Base-by-base conservation (phyloP, 169 alveolate species). In the Cryptosporidium xiaoi region DNA sequence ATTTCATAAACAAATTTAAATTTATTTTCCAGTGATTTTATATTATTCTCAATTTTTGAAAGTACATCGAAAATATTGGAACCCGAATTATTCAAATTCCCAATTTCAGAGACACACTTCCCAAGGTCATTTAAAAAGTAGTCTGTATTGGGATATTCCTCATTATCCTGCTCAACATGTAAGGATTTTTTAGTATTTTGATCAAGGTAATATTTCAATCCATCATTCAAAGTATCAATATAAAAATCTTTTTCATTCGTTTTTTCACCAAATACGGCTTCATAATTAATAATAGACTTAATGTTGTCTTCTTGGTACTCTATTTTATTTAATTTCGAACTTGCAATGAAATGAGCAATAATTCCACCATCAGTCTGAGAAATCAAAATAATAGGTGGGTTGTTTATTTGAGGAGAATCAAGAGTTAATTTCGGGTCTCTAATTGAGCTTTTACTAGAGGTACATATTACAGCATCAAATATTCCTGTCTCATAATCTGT, bases 401-500 rank as follows among this genome's bases (percentile, higher is more conserved):
- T 51, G 12, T 2, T 20, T n/a, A 77, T 62, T 20, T 24, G 20
- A 40, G 56, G 62, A 44, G 69, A 13, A 44, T 77, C 87, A n/a
- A 62, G 16, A 15, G 87, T 20, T 36, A 20, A 29, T 31, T 77
- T 77, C 5, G 69, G 87, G 36, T 77, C 87, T 77, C 33, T 77
- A 44, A 77, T 77, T 62, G 64, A n/a, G 6, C 51, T 46, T 16
- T 27, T 2, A 27, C 16, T 40, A 20, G 46, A 77, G 5, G 60
- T 60, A 44, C 77, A 77, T 34, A 77, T 58, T 18, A 40, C 44
- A n/a, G 71, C 58, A 18, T 60, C 71, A 62, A 44, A 77, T 8
- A 77, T 50, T 46, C 87, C 87, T 36, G 64, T 62, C 16, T 77
- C 87, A 40, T 55, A 77, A 31, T 77, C 77, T 7, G 87, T 77